Evolutionary conservation across 164 flowering plant species (phyloP).

Genomic region (Sextonia rubra): DNA sequence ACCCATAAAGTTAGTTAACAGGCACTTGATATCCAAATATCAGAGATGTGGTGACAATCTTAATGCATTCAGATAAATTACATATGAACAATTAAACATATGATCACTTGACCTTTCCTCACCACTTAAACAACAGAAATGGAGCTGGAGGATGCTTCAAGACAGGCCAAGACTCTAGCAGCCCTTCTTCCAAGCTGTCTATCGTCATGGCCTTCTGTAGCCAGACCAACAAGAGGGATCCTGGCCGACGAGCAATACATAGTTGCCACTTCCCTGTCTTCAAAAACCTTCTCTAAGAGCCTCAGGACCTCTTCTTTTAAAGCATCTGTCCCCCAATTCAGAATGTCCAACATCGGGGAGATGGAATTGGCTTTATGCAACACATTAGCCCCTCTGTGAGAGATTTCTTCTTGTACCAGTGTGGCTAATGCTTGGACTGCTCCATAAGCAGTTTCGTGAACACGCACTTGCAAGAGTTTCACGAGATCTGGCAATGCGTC

Average conservation of each 20-base stretch:
- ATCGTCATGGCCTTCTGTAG: conserved; percentile 33
- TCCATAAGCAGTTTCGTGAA: conserved; percentile 51
- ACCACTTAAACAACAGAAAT: conserved; percentile 32
- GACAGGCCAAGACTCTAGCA: conserved; percentile 32
- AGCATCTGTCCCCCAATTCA: conserved; percentile 49
- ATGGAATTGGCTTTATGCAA: conserved; percentile 53
- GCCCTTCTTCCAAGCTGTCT: conserved; percentile 37
- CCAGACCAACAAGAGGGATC: conserved; percentile 29
- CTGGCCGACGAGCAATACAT: conserved; percentile 38
- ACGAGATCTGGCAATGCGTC: conserved; percentile 53
- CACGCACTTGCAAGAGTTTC: conserved; percentile 32
- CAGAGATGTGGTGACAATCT: not conserved
- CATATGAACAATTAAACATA: too few relatives aligned
- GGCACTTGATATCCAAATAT: too few relatives aligned
- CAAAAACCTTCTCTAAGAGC: conserved; percentile 53
- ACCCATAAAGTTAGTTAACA: too few relatives aligned
- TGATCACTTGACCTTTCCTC: too few relatives aligned
- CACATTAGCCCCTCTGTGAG: conserved; percentile 40
- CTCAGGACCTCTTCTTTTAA: conserved; percentile 48
- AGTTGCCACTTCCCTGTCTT: conserved; percentile 44
- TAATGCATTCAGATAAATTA: not conserved
- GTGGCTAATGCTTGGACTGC: conserved; percentile 63
- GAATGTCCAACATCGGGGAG: conserved; percentile 29
- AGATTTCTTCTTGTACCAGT: conserved; percentile 35
- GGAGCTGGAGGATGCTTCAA: conserved; percentile 55